A percentile compares a stretch with the other conserved stretches of the same genome.
phyloP scores from a whole-genome alignment of 257 asterid genomes.

The Plantago elongata region DNA sequence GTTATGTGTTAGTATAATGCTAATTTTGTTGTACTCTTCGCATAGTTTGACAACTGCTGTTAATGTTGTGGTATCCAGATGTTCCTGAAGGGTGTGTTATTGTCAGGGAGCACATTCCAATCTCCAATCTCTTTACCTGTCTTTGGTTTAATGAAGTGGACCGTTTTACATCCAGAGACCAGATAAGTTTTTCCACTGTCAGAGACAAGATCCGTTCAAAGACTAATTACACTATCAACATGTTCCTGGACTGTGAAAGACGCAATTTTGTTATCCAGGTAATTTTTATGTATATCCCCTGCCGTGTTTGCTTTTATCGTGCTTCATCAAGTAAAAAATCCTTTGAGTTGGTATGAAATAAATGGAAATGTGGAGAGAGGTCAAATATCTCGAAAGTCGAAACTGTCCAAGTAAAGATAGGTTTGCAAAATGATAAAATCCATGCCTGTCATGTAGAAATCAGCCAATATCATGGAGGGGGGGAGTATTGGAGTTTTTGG shows the following conservation, averaged over 20 bases:
- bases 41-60: background rate
- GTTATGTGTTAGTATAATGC: background rate
- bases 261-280: constrained; percentile 95
- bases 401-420: too few species aligned
- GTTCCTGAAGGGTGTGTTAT: constrained; percentile 98
- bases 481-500: background rate
- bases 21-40: background rate
- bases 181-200: constrained; percentile 84
- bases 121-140: constrained; percentile 84
- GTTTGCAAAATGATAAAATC: background rate
- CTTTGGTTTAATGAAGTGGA: constrained; percentile 96
- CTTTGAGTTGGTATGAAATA: background rate
- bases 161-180: constrained; percentile 91
- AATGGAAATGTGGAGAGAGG: too few species aligned
- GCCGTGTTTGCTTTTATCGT: background rate
- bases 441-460: background rate
- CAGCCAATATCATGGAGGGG: background rate
- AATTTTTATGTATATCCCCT: constrained; percentile 4
- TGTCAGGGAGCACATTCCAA: constrained; percentile 76
- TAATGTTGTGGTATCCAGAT: constrained; percentile 41
- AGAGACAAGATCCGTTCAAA: constrained; percentile 71
- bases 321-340: background rate
- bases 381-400: too few species aligned
- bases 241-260: constrained; percentile 92
- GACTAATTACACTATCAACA: constrained; percentile 73